phyloP scores from a whole-genome alignment of 208 protist species.

The Wallacemonas sp. region DNA sequence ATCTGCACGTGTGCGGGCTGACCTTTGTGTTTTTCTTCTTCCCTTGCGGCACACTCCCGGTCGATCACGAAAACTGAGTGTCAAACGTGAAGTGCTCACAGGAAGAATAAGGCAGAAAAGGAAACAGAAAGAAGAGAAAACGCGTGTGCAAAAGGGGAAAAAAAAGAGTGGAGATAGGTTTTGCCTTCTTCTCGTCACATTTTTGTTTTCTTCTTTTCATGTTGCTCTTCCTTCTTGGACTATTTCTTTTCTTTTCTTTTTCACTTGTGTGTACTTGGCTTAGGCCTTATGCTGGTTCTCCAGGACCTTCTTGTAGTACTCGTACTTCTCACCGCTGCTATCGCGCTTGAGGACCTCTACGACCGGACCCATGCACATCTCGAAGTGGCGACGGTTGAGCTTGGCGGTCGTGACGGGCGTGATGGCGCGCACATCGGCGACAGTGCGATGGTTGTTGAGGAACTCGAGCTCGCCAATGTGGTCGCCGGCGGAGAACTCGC shows the following conservation, averaged over 20 bases:
- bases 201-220: slow-evolving; percentile 6
- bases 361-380: slow-evolving; percentile 92
- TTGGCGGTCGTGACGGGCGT: slow-evolving; percentile 86
- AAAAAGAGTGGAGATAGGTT: no score
- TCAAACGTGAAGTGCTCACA: no score
- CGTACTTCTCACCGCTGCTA: slow-evolving; percentile 75
- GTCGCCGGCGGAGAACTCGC: slow-evolving; percentile 83
- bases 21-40: no score
- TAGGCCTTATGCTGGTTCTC: slow-evolving; percentile 41
- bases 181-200: no score
- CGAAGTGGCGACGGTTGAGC: slow-evolving; percentile 91
- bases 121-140: no score
- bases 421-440: slow-evolving; percentile 79
- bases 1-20: no score
- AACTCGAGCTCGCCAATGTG: slow-evolving; percentile 92
- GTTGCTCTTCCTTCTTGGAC: not conserved
- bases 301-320: slow-evolving; percentile 92
- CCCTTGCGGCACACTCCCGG: no score
- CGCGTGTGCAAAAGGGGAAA: no score
- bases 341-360: slow-evolving; percentile 89
- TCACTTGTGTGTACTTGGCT: slow-evolving; percentile 9
- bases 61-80: no score
- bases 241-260: slow-evolving; percentile 12
- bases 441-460: slow-evolving; percentile 86
- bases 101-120: no score